Base-by-base conservation (phyloP, 1,139 yeast species). In the Yamadazyma membranifaciens region DNA sequence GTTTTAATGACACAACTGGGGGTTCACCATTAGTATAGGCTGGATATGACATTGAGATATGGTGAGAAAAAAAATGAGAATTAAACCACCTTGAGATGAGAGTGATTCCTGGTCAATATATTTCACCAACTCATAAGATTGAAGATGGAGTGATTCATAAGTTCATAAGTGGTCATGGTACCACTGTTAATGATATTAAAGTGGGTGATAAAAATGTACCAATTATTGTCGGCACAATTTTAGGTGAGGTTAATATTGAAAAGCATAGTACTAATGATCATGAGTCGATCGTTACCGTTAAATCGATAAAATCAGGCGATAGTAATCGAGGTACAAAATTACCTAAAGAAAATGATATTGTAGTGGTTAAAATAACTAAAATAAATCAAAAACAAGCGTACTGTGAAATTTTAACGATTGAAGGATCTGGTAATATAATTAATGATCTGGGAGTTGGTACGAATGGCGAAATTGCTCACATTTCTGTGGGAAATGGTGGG, bases 321-420 rank as follows among this genome's bases (percentile, higher is more conserved):
- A 11, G 13, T 12, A 33, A 22, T 24, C 12, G 36, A 2, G 11
- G 81, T 14, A 80, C 75, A 40, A 75, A 74, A 44, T 68, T 92
- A 41, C 98, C 98, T 3, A 79, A 80, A 47, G 96, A 88, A 48
- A 86, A 87, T 33, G 96, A 91, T 58, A 62, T 83, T 11, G 97
- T 94, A 2, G 67, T 92, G 17, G 89, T 88, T 0, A 73, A 81
- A 41, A 86, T 92, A 22, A 81, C 84, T 13, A 76, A 83, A 50
- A 74, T 92, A 36, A 73, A 77, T 13, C 65, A 74, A 17, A 79
- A 77, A 46, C 94, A 91, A 60, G 95, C 94, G 3, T 77, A 73
- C 55, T 84, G 89, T 39, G 97, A 89, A 54, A 87, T 92, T 33
- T 60, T 92, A 35, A 86, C 89, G 2, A 84, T 89, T 6, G 95